phyloP scores from a whole-genome alignment of 2,329 filamentous ascomycete species.

The Bipolaris sorokiniana region DNA sequence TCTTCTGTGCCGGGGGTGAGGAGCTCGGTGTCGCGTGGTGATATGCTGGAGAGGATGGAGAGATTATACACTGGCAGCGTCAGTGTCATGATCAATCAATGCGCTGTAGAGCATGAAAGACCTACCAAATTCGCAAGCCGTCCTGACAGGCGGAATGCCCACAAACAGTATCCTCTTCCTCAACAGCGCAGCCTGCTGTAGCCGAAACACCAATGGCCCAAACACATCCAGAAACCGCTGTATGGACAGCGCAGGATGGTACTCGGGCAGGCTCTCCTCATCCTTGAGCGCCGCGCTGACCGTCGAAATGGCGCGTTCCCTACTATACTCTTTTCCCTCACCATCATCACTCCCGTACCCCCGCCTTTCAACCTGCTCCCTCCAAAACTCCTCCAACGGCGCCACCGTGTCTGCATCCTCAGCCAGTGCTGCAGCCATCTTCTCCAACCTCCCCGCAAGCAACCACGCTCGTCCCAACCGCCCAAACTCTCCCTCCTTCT shows the following conservation, averaged over 20 bases:
- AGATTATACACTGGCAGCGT: constrained; percentile 78
- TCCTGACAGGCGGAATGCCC: constrained; percentile 82
- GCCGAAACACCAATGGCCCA: constrained; percentile 88
- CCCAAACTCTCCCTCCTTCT: constrained; percentile 72
- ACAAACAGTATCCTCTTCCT: constrained; percentile 89
- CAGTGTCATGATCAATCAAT: constrained; percentile 3
- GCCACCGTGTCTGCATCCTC: constrained; percentile 67
- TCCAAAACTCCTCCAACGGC: constrained; percentile 82
- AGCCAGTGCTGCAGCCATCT: constrained; percentile 70
- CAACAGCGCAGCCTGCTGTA: constrained; percentile 84
- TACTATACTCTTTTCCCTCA: constrained; percentile 29
- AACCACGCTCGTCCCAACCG: constrained; percentile 87
- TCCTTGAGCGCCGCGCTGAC: constrained; percentile 64
- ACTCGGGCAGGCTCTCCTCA: constrained; percentile 72
- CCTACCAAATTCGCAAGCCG: constrained; percentile 86
- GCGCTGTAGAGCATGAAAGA: neutral
- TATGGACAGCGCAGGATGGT: constrained; percentile 87
- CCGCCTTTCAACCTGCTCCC: constrained; percentile 53
- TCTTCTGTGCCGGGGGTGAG: constrained; percentile 68
- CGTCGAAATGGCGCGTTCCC: constrained; percentile 53
- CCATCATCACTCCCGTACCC: neutral
- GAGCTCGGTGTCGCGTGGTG: constrained; percentile 71
- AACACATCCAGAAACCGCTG: constrained; percentile 79
- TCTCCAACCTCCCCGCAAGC: constrained; percentile 77
- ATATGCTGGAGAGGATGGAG: constrained; percentile 89